A percentile compares a stretch with the other conserved stretches of the same genome.
phyloP scores from a whole-genome alignment of 768 basidiomycete genomes.

The Kwoniella sp. region DNA sequence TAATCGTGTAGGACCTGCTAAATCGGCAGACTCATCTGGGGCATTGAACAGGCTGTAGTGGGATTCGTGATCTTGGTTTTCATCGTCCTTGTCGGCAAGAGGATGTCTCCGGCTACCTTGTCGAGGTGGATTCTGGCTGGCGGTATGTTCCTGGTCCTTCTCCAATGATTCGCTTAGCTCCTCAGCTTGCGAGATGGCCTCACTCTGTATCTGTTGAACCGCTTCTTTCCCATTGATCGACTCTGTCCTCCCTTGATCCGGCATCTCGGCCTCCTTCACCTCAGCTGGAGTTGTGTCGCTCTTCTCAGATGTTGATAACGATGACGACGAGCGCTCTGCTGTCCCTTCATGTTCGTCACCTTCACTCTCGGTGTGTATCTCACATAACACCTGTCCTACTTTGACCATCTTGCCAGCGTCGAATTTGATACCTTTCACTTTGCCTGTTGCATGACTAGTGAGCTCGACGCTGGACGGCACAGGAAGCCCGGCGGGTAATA shows the following conservation, averaged over 20 bases:
- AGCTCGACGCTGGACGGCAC: slow-evolving; percentile 41
- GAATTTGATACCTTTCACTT: slow-evolving; percentile 25
- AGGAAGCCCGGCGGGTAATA: background rate
- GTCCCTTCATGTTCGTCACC: background rate
- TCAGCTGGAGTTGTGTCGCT: too few relatives aligned
- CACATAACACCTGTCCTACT: slow-evolving; percentile 46
- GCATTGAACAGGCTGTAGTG: background rate
- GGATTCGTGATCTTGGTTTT: background rate
- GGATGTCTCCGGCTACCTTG: background rate
- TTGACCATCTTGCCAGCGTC: slow-evolving; percentile 34
- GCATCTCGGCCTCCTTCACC: background rate
- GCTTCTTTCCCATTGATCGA: background rate
- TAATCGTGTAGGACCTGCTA: slow-evolving; percentile 18
- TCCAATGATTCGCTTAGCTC: slow-evolving; percentile 13
- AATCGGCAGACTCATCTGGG: background rate
- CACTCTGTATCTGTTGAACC: background rate
- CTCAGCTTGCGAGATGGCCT: slow-evolving; percentile 11
- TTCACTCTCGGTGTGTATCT: slow-evolving; percentile 33
- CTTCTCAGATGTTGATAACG: too few relatives aligned
- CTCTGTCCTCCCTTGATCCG: background rate
- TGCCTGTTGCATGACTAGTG: slow-evolving; percentile 40
- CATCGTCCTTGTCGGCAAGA: background rate
- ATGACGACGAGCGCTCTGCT: too few relatives aligned
- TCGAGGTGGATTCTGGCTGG: background rate
- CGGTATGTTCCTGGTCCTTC: slow-evolving; percentile 17